phyloP scores from a whole-genome alignment of 306 rosid species.

The Fragaria vesca region DNA sequence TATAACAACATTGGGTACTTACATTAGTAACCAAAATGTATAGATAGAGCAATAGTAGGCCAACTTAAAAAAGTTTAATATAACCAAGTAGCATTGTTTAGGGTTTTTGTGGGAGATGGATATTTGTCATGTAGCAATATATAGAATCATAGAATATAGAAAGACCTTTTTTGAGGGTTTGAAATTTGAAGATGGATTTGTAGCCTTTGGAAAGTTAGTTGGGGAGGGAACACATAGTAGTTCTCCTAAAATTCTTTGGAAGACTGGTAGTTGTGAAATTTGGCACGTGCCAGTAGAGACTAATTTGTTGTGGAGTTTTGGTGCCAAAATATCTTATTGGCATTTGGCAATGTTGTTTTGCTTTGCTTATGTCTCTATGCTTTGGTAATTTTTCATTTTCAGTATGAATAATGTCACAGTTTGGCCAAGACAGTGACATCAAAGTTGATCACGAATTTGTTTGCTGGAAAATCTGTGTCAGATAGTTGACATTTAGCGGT shows the following conservation, averaged over 20 bases:
- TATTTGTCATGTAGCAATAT: slow-evolving; percentile 3
- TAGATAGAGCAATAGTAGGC: not conserved
- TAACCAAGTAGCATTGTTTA: not conserved
- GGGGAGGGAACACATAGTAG: not conserved
- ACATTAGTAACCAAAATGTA: not conserved
- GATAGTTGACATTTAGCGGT: not conserved
- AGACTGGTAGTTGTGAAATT: slow-evolving; percentile 29
- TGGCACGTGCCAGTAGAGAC: slow-evolving; percentile 14
- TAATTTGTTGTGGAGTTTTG: not conserved
- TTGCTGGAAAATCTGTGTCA: not conserved
- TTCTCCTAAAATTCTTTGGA: slow-evolving; percentile 9
- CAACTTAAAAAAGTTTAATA: not conserved
- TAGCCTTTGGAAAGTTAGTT: slow-evolving; percentile 30
- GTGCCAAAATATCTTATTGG: not conserved
- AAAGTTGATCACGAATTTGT: not conserved
- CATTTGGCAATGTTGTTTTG: not conserved
- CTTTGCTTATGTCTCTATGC: not conserved
- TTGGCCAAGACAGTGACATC: not conserved
- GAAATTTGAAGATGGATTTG: slow-evolving; percentile 7
- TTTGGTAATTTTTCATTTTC: not conserved
- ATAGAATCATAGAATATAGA: not conserved
- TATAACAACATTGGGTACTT: not conserved
- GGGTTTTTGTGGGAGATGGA: not conserved
- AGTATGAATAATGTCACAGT: not conserved
- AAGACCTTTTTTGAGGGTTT: not conserved